Base-by-base conservation (phyloP, 352 stramenopile species). In the Phytophthora foliorum region DNA sequence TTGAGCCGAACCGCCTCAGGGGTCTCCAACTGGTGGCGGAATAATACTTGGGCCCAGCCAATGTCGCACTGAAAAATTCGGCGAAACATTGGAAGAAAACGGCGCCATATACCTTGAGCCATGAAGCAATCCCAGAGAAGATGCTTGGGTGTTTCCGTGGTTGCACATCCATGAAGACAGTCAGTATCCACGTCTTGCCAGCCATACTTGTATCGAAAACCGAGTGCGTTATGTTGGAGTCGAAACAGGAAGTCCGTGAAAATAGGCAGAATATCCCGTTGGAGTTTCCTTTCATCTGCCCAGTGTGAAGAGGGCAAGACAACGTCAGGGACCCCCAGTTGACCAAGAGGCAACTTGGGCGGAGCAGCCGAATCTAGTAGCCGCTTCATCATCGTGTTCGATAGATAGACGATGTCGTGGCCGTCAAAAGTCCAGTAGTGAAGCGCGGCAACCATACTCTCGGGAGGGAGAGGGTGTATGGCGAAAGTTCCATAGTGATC, bases 171-270 rank as follows among this genome's bases (percentile, higher is more conserved):
- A 24, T 60, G 21, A 42, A 54, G 34, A 55, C 48, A 66, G 8
- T 29, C n/a, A 21, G 34, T 45, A 10, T 60, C 19, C 3, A 16
- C 3, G n/a, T 36, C 39, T 16, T 44, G 51, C 50, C 51, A 61
- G 1, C 41, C 5, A 22, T 55, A 61, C 17, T 67, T 67, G n/a
- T 44, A 61, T 4, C 59, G 17, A 32, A 67, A 49, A 19, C 22
- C 38, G 31, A 56, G 34, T 2, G 31, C 41, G 25, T 67, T 57
- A 19, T 67, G 39, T 27, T 51, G 13, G 13, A 60, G 51, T 1
- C 51, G 41, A 27, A 57, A 67, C 1, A 61, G 11, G 16, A 67
- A 54, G 21, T 60, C 36, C 3, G 41, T 6, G 19, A 13, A 44
- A 21, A 56, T 25, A 1, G 59, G 41, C 3, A 67, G 8, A 55